Base-by-base conservation (phyloP, 2,329 filamentous ascomycete species). In the Xylariales sp. region DNA sequence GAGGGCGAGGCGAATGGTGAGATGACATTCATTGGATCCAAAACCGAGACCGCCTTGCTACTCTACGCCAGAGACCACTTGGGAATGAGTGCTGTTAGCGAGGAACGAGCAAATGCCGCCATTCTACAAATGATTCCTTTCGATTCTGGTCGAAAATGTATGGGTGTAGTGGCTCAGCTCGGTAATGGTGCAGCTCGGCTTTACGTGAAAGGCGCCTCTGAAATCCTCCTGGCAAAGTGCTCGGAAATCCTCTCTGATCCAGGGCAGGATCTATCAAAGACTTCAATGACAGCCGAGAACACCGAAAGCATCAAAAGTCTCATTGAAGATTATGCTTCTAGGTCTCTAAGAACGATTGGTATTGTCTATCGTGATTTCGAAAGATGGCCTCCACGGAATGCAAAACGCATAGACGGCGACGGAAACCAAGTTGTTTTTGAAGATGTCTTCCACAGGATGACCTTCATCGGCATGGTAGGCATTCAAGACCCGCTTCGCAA, bases 281-380 rank as follows among this genome's bases (percentile, higher is more conserved):
- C 80, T 0, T 70, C 81, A 0, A 78, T 90, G 69, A 84, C 84
- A 10, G 78, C 82, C 30, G 84, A 87, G 52, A 87, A 90, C 71
- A 82, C 83, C 60, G 80, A 86, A 69, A 85, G 81, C 7, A 78
- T 97, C 70, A 86, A 87, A 71, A 81, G 84, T 28, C 83, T 93
- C 55, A 97, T 97, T 73, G 88, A 90, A 69, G 87, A 85, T 54
- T 97, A 97, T 77, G 94, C 94, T 9, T 89, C 87, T 32, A 87
- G 91, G 18, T 97, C 93, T 7, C 85, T 97, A 39, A 89, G 94
- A 70, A 97, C 94, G 1, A 97, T 97, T 73, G 93, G 90, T 50
- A 86, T 97, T 70, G 85, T 93, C 61, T 97, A 93, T 80, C 91
- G 90, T 64, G 94, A 97, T 74, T 97, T 96, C 72, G 87, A 92